A percentile compares a stretch with the other conserved stretches of the same genome.
Evolutionary conservation across 2,329 filamentous ascomycete species (phyloP).

Genomic region (Stemphylium lycopersici): DNA sequence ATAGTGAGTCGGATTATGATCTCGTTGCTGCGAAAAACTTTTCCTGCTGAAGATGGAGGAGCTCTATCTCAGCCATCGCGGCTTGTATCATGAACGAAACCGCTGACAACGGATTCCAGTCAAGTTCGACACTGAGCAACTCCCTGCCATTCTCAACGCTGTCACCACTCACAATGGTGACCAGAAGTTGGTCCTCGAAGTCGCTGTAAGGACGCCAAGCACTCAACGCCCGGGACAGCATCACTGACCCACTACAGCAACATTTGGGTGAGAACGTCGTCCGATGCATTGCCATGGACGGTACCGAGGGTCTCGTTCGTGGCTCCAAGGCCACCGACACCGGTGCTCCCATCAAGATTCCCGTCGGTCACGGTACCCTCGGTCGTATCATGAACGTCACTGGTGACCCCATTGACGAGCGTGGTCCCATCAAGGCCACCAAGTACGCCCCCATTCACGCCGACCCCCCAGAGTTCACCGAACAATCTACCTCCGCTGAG

Average conservation of each 20-base stretch:
- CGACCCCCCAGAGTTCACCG: conserved; percentile 88
- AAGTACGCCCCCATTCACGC: conserved; percentile 91
- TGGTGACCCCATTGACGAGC: conserved; percentile 99
- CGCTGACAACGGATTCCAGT: conserved; percentile 64
- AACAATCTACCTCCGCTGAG: conserved; percentile 96
- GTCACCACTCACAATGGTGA: conserved; percentile 89
- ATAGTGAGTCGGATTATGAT: conserved; percentile 74
- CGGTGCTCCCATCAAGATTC: conserved; percentile 93
- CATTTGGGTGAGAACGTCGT: conserved; percentile 99
- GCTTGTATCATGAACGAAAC: conserved; percentile 32
- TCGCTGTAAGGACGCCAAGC: conserved; percentile 72
- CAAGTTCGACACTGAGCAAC: conserved; percentile 94
- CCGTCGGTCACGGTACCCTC: conserved; percentile 89
- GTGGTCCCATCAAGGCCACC: conserved; percentile 93
- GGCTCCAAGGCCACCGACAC: conserved; percentile 85
- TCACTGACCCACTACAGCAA: conserved; percentile 69
- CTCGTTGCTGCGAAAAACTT: conserved; percentile 52
- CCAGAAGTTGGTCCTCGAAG: conserved; percentile 94
- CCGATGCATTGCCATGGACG: conserved; percentile 99
- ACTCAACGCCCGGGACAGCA: conserved; percentile 25
- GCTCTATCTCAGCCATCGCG: conserved; percentile 33
- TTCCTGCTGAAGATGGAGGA: conserved; percentile 28
- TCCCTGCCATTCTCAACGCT: conserved; percentile 97
- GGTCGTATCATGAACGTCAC: conserved; percentile 99
- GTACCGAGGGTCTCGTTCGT: conserved; percentile 99